Evolutionary conservation across 2,329 filamentous ascomycete genomes (phyloP).

Genomic region (Sclerotinia glacialis): DNA sequence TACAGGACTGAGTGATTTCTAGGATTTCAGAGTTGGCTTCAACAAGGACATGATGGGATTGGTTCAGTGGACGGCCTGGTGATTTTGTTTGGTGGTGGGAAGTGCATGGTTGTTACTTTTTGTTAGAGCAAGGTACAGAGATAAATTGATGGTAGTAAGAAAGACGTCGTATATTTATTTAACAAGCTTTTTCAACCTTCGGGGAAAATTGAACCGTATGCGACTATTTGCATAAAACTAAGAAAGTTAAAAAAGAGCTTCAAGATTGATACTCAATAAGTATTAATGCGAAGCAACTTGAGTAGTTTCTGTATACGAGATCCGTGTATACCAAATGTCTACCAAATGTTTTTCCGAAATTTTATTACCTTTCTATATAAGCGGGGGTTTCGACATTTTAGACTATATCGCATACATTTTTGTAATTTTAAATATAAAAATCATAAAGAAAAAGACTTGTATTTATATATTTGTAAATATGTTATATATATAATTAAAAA

Average conservation of each 20-base stretch:
- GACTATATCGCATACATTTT: too few relatives aligned
- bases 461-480: too few relatives aligned
- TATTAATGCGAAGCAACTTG: background rate
- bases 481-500: too few relatives aligned
- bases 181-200: background rate
- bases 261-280: background rate
- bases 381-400: too few relatives aligned
- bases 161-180: constrained; percentile 7
- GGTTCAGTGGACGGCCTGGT: background rate
- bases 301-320: background rate
- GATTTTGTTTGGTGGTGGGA: background rate
- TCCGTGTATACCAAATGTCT: too few relatives aligned
- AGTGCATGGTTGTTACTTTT: background rate
- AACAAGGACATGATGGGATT: background rate
- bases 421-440: too few relatives aligned
- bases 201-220: background rate
- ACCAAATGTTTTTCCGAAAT: too few relatives aligned
- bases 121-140: background rate
- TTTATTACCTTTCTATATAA: too few relatives aligned
- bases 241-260: background rate
- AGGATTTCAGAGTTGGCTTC: constrained; percentile 2
- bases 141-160: constrained; percentile 1
- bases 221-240: background rate
- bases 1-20: background rate
- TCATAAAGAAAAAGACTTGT: too few relatives aligned